These are phyloP conservation scores for Aspergillus arachidicola DNA, from an alignment of 2,329 filamentous ascomycete genomes.

Conservation along the genomic window DNA sequence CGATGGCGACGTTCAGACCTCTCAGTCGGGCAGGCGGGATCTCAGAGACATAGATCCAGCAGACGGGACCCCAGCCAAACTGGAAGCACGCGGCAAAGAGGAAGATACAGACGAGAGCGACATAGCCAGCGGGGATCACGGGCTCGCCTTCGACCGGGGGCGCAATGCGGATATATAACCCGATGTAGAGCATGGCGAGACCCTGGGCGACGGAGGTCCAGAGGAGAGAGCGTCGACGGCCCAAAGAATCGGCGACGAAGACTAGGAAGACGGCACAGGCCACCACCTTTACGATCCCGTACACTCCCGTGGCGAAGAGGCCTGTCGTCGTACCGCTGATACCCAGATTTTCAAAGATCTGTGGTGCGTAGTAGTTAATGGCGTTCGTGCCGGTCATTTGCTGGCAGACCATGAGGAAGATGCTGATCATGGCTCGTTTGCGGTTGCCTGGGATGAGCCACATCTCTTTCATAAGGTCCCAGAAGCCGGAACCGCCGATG, in stretches of 20 bases:
- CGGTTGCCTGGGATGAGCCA: constrained; percentile 58
- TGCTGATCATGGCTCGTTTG: constrained; percentile 57
- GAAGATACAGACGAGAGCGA: constrained; percentile 72
- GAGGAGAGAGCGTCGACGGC: constrained; percentile 63
- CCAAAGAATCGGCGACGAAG: constrained; percentile 70
- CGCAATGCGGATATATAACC: constrained; percentile 61
- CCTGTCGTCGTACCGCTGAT: constrained; percentile 39
- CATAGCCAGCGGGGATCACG: constrained; percentile 68
- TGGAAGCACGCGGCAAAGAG: constrained; percentile 72
- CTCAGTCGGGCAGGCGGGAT: constrained; percentile 69
- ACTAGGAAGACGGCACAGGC: constrained; percentile 66
- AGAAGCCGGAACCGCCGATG: constrained; percentile 53
- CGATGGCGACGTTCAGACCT: constrained; percentile 68
- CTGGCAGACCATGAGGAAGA: constrained; percentile 45
- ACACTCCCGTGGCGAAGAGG: constrained; percentile 44
- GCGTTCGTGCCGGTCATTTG: constrained; percentile 52
- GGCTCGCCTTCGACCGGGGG: constrained; percentile 53
- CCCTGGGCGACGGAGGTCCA: constrained; percentile 68
- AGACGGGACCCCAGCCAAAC: constrained; percentile 70
- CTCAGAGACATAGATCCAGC: constrained; percentile 73
- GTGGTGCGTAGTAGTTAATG: constrained; percentile 44
- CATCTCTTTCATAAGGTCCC: constrained; percentile 67
- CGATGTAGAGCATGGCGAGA: constrained; percentile 66
- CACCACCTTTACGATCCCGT: constrained; percentile 43
- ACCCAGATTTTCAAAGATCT: constrained; percentile 40